These are phyloP conservation scores for Geranium brycei DNA, from an alignment of 345 rosid genomes.

Conservation along the genomic window DNA sequence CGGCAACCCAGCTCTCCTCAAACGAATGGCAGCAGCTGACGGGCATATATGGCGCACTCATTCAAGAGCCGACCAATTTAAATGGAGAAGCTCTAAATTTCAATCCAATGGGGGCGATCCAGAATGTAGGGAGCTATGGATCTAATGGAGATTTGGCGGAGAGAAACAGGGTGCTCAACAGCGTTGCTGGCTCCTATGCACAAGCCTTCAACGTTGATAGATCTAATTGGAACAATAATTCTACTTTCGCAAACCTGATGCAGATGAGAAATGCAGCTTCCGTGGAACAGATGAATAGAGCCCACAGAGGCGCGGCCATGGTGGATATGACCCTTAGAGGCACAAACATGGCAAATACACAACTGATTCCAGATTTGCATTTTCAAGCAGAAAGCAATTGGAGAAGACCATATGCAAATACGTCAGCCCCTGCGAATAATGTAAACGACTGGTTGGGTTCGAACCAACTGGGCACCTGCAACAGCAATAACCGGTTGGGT, in stretches of 20 bases:
- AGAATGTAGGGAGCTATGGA: conserved; percentile 10
- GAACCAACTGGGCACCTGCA: conserved; percentile 13
- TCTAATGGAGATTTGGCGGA: conserved; percentile 10
- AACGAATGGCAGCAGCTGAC: conserved; percentile 20
- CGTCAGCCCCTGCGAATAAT: conserved; percentile 10
- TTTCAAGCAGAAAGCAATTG: conserved; percentile 18
- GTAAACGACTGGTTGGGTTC: conserved; percentile 26
- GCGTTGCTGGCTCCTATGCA: conserved; percentile 20
- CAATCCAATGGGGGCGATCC: conserved; percentile 11
- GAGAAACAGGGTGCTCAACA: conserved; percentile 16
- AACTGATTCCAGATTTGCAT: conserved; percentile 11
- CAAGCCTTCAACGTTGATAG: conserved; percentile 11
- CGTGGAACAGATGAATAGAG: conserved; percentile 11
- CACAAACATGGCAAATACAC: neutral
- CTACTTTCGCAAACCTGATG: conserved; percentile 9
- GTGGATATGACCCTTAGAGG: neutral
- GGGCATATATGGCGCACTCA: conserved; percentile 17
- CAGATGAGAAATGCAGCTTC: conserved; percentile 13
- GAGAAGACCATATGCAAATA: conserved; percentile 12
- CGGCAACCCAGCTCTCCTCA: neutral
- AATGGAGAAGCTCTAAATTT: conserved; percentile 7
- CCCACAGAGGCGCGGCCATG: neutral
- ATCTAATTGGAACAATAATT: conserved; percentile 5
- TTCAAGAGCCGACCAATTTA: conserved; percentile 3
- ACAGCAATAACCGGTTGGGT: neutral